Evolutionary conservation across 2,329 filamentous ascomycete genomes (phyloP).

Genomic region (Hortaea sp.): DNA sequence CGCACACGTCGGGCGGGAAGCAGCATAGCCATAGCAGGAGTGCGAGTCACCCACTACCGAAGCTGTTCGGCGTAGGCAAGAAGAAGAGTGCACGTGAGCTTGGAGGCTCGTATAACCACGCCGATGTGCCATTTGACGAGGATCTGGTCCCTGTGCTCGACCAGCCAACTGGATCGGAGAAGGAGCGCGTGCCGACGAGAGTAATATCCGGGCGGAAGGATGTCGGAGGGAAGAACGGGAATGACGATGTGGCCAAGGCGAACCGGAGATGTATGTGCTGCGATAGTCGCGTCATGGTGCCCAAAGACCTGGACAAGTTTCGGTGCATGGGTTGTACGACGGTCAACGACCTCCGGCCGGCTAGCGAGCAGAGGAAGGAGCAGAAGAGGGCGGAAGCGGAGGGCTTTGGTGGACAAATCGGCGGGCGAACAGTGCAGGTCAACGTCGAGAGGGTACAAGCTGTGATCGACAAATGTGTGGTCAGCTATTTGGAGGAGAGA

Average conservation of each 20-base stretch:
- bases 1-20: slow-evolving; percentile 7
- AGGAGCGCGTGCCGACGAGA: slow-evolving; percentile 8
- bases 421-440: slow-evolving; percentile 31
- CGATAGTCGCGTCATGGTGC: slow-evolving; percentile 70
- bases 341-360: slow-evolving; percentile 60
- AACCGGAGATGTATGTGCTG: slow-evolving; percentile 80
- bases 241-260: slow-evolving; percentile 46
- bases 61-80: slow-evolving; percentile 48
- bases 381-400: slow-evolving; percentile 8
- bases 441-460: slow-evolving; percentile 51
- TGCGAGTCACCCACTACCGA: slow-evolving; percentile 71
- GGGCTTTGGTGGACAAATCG: slow-evolving; percentile 6
- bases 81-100: slow-evolving; percentile 38
- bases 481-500: slow-evolving; percentile 36
- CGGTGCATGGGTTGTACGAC: slow-evolving; percentile 76
- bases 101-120: slow-evolving; percentile 15
- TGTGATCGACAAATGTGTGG: slow-evolving; percentile 47
- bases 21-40: slow-evolving; percentile 43
- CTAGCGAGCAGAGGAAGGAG: slow-evolving; percentile 11
- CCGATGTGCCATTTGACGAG: slow-evolving; percentile 32
- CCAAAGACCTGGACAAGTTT: slow-evolving; percentile 61
- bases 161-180: slow-evolving; percentile 21
- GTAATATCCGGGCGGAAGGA: slow-evolving; percentile 21
- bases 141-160: slow-evolving; percentile 31
- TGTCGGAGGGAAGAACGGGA: slow-evolving; percentile 13